phyloP scores from a whole-genome alignment of 306 rosid species.

The Glycine latifolia region DNA sequence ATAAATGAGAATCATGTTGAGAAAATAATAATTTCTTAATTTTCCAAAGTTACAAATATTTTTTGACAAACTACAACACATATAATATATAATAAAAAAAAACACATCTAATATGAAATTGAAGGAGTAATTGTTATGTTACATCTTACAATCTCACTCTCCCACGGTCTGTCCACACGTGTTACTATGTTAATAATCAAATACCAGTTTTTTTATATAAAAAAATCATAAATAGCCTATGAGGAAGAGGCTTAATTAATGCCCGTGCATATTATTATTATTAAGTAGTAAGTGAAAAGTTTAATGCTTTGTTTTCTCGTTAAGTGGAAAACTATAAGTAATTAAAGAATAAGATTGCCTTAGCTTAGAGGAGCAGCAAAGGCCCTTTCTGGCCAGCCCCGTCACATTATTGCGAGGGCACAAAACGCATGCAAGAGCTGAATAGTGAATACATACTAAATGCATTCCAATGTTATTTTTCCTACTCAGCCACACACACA shows the following conservation, averaged over 20 bases:
- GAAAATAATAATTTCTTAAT: too few relatives aligned
- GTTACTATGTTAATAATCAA: neutral
- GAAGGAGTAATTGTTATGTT: too few relatives aligned
- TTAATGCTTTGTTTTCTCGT: conserved; percentile 41
- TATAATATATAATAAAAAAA: too few relatives aligned
- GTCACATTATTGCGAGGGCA: conserved; percentile 51
- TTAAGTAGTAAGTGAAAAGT: neutral
- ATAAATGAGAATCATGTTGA: too few relatives aligned
- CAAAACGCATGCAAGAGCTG: conserved; percentile 59
- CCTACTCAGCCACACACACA: conserved; percentile 22
- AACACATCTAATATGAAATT: too few relatives aligned
- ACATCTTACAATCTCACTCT: neutral
- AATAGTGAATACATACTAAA: conserved; percentile 43
- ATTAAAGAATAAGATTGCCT: conserved; percentile 55
- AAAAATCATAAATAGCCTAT: too few relatives aligned
- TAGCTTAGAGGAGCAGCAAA: conserved; percentile 71
- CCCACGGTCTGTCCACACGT: conserved; percentile 5
- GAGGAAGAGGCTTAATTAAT: neutral
- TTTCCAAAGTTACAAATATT: too few relatives aligned
- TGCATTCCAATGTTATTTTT: conserved; percentile 1
- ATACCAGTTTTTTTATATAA: too few relatives aligned
- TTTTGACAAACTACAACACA: too few relatives aligned
- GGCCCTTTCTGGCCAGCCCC: conserved; percentile 13
- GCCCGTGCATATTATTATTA: neutral
- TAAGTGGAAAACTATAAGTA: conserved; percentile 38